phyloP scores from a whole-genome alignment of 2,329 filamentous ascomycete species.

The Alternaria gansuensis region DNA sequence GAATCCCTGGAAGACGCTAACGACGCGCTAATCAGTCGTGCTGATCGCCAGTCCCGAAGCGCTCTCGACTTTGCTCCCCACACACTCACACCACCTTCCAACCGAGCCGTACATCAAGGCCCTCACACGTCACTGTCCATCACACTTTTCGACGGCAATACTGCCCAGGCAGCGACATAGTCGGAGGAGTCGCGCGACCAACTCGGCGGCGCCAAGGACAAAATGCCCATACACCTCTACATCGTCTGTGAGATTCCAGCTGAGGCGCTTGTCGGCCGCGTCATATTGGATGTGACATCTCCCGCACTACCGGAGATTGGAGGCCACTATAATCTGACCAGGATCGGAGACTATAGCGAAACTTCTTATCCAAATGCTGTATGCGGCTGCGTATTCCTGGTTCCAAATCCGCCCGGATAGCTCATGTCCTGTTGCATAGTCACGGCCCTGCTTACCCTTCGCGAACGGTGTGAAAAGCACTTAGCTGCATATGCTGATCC shows the following conservation, averaged over 20 bases:
- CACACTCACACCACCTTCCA: slow-evolving; percentile 16
- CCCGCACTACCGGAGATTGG: slow-evolving; percentile 21
- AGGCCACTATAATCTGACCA: slow-evolving; percentile 11
- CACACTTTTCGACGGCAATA: neutral
- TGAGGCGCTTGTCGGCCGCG: slow-evolving; percentile 3
- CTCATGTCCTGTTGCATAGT: slow-evolving; percentile 22
- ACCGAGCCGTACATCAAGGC: slow-evolving; percentile 10
- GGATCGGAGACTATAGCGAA: slow-evolving; percentile 12
- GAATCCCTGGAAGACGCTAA: slow-evolving; percentile 26
- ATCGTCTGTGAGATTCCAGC: neutral
- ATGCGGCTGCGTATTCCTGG: slow-evolving; percentile 25
- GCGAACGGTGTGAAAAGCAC: slow-evolving; percentile 35
- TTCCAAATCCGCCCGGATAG: slow-evolving; percentile 20
- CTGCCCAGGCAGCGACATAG: slow-evolving; percentile 4
- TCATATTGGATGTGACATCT: slow-evolving; percentile 11
- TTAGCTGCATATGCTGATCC: slow-evolving; percentile 27
- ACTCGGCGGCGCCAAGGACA: neutral
- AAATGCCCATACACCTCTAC: neutral
- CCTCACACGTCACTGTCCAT: slow-evolving; percentile 16
- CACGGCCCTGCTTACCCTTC: slow-evolving; percentile 20
- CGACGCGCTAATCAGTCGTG: slow-evolving; percentile 24
- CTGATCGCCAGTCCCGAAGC: slow-evolving; percentile 27
- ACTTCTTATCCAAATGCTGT: slow-evolving; percentile 13
- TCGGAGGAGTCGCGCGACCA: slow-evolving; percentile 2
- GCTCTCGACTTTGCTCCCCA: slow-evolving; percentile 27